These are phyloP conservation scores for Tulasnella sp. DNA, from an alignment of 768 basidiomycete species.

Conservation along the genomic window DNA sequence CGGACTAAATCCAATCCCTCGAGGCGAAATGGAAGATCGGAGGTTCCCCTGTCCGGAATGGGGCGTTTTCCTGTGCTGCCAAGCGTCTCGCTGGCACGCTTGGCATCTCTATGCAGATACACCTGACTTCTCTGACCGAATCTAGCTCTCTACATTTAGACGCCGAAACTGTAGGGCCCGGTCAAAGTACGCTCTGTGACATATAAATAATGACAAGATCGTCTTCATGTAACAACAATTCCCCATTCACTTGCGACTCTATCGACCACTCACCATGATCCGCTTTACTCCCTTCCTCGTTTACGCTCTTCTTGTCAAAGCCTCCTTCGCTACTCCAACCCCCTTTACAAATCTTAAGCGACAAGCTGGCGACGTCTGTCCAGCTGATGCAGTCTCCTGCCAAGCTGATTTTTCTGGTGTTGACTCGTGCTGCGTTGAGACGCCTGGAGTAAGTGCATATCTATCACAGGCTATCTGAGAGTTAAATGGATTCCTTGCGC, in stretches of 20 bases:
- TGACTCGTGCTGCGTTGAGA: slow-evolving; percentile 64
- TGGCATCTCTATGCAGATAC: neutral
- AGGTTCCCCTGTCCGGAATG: neutral
- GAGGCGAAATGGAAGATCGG: neutral
- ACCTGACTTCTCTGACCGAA: neutral
- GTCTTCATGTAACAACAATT: neutral
- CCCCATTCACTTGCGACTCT: neutral
- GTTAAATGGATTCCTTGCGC: slow-evolving; percentile 7
- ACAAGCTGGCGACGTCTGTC: neutral
- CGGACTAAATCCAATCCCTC: neutral
- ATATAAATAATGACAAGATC: neutral
- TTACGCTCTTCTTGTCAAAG: neutral
- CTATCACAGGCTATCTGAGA: neutral
- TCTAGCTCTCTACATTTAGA: neutral
- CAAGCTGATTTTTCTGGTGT: slow-evolving; percentile 26
- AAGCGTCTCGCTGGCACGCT: neutral
- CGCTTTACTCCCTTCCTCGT: neutral
- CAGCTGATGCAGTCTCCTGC: neutral
- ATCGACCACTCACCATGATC: neutral
- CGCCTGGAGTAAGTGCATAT: slow-evolving; percentile 57
- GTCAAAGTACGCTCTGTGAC: neutral
- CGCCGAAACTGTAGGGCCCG: neutral
- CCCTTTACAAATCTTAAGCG: neutral
- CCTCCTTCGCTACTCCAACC: neutral
- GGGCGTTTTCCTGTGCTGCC: neutral